phyloP scores from a whole-genome alignment of 306 rosid genomes.

The Clitoria ternatea region DNA sequence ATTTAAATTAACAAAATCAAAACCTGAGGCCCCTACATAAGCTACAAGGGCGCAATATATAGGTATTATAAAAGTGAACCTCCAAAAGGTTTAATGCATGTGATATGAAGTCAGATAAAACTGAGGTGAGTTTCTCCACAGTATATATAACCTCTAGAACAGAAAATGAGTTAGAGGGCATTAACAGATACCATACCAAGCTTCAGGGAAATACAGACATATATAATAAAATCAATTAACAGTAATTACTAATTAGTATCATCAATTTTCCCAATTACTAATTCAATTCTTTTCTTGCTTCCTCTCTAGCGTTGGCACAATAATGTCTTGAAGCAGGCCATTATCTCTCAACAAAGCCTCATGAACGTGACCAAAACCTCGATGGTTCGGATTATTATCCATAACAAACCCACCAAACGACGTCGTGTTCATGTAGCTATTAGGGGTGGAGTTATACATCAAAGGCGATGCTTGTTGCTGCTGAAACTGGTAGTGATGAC shows the following conservation, averaged over 20 bases:
- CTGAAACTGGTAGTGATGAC: background rate
- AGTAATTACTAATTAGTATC: background rate
- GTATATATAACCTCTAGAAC: background rate
- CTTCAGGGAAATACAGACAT: background rate
- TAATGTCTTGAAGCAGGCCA: constrained; percentile 78
- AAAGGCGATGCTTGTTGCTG: constrained; percentile 26
- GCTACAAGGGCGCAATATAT: background rate
- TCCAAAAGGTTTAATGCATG: background rate
- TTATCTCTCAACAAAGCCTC: constrained; percentile 43
- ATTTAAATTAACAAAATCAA: constrained; percentile 12
- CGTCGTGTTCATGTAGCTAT: constrained; percentile 6
- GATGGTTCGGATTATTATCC: constrained; percentile 6
- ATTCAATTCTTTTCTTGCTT: constrained; percentile 27
- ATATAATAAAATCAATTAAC: background rate
- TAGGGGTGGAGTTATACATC: constrained; percentile 28
- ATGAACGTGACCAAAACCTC: constrained; percentile 10
- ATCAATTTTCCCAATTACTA: background rate
- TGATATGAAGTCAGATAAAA: constrained; percentile 6
- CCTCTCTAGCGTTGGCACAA: constrained; percentile 52
- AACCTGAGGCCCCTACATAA: background rate
- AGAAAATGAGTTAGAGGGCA: background rate
- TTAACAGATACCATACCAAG: background rate
- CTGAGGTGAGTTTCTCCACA: background rate
- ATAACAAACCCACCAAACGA: constrained; percentile 29
- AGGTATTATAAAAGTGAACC: constrained; percentile 20